Evolutionary conservation across 2,329 filamentous ascomycete species (phyloP), one percentile per base, ranked within the genome.

Genomic region (Penicillium sp.): DNA sequence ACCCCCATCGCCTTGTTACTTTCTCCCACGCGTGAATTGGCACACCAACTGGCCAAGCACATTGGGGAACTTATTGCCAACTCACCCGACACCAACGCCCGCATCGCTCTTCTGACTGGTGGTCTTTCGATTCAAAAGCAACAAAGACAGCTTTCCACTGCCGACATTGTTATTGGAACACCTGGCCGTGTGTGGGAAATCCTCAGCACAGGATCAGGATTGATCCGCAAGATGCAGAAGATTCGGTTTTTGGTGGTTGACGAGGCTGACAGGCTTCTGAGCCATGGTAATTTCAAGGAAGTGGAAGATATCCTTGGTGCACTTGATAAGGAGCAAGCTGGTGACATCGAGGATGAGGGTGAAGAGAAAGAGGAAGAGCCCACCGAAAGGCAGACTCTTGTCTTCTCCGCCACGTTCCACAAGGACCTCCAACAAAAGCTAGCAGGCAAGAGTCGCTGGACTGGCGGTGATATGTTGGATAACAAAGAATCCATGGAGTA

Each of bases 381-480:
- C 6, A 54, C 61, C 9, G 57, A 40, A 68, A 83, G 93, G 39
- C 94, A 99, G 70, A 97, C 92, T 0, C 83, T 99, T 0, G 91
- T 99, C 18, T 99, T 99, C 73, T 97, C 94, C 0, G 94, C 94
- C 0, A 99, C 94, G 0, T 96, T 99, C 72, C 90, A 96, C 70
- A 93, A 92, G 67, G 87, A 88, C 0, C 77, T 99, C 29, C 93
- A 97, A 70, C 90, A 93, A 64, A 97, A 97, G 72, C 82, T 99
- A 11, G 86, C 90, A 1, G 89, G 91, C 24, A 95, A 92, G 71
- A 81, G 83, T 18, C 86, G 84, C 53, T 83, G 79, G 60, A 68
- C 66, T 7, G 76, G 75, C 34, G 76, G 81, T 57, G 83, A 88
- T 61, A 74, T 92, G 29, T 82, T 90, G 76, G 85, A 81, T 64